Evolutionary conservation across 805 yeast genomes (phyloP).

Genomic region (Komagataella kurtzmanii): DNA sequence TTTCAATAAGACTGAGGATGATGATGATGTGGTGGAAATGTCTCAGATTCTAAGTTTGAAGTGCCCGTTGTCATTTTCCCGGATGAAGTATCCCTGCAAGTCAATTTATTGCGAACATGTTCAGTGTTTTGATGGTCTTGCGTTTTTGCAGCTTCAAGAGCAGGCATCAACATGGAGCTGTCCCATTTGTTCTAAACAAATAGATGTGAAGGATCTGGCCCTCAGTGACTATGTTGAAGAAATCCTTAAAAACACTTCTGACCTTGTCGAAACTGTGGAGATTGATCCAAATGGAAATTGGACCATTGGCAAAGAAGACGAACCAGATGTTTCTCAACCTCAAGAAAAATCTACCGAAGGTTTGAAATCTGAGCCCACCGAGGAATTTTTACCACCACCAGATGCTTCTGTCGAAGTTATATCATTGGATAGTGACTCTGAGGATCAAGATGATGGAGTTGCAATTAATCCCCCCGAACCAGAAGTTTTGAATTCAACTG

Average conservation of each 20-base stretch:
- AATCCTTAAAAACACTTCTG: slow-evolving; percentile 38
- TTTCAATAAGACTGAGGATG: slow-evolving; percentile 22
- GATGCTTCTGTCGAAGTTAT: slow-evolving; percentile 26
- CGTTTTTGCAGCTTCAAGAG: slow-evolving; percentile 61
- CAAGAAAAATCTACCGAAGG: not conserved
- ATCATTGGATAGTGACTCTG: slow-evolving; percentile 31
- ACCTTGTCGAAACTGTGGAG: slow-evolving; percentile 50
- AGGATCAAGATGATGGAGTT: slow-evolving; percentile 16
- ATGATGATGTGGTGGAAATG: slow-evolving; percentile 60
- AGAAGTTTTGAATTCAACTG: not conserved
- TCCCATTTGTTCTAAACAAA: slow-evolving; percentile 55
- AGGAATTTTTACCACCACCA: slow-evolving; percentile 2
- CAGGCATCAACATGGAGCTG: slow-evolving; percentile 83
- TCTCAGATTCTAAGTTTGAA: slow-evolving; percentile 53
- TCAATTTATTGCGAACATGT: slow-evolving; percentile 64
- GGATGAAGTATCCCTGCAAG: slow-evolving; percentile 62
- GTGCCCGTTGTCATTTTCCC: slow-evolving; percentile 67
- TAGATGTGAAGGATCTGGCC: slow-evolving; percentile 45
- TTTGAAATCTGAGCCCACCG: slow-evolving; percentile 1
- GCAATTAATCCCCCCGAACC: not conserved
- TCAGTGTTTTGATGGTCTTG: slow-evolving; percentile 77
- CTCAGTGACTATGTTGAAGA: slow-evolving; percentile 64
- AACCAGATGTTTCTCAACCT: slow-evolving; percentile 8
- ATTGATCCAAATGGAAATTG: slow-evolving; percentile 66
- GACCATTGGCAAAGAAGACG: slow-evolving; percentile 21